Evolutionary conservation across 2,329 filamentous ascomycete species (phyloP).

Genomic region (Sclerotinia trifoliorum): DNA sequence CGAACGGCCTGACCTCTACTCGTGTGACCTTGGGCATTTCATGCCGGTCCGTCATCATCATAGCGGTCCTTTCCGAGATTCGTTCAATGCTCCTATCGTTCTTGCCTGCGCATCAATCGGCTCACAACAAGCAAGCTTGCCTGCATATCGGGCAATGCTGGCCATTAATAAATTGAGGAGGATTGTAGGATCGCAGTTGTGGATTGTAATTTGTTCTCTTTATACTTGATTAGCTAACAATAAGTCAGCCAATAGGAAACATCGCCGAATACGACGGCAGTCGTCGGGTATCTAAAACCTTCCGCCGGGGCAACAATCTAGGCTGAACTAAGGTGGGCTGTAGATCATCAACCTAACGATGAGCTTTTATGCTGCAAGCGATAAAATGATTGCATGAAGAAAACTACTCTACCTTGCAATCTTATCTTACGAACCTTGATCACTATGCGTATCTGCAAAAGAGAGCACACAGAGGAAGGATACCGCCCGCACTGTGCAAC

Average conservation of each 20-base stretch:
- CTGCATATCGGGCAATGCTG: not conserved
- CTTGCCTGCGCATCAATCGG: not conserved
- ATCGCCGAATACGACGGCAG: constrained; percentile 1
- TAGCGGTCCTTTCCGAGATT: not conserved
- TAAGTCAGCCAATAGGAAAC: constrained; percentile 5
- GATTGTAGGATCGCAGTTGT: not conserved
- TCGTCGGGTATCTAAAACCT: constrained; percentile 1
- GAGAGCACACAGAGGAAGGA: not conserved
- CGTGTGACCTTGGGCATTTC: constrained; percentile 6
- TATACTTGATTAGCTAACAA: not conserved
- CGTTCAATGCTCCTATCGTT: not conserved
- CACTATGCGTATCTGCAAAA: not conserved
- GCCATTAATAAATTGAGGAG: not conserved
- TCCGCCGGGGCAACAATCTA: not conserved
- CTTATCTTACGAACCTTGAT: not conserved
- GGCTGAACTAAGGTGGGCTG: not conserved
- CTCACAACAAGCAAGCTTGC: not conserved
- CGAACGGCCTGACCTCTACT: not conserved
- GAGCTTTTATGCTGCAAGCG: not conserved
- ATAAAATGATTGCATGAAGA: not conserved
- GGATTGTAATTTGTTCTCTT: not conserved
- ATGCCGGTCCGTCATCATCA: not conserved
- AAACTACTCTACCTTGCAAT: not conserved
- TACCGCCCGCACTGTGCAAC: not conserved
- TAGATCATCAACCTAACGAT: not conserved